Evolutionary conservation across 2,329 filamentous ascomycete genomes (phyloP), one percentile per base, ranked within the genome.

Genomic region (Dactylella cylindrospora): DNA sequence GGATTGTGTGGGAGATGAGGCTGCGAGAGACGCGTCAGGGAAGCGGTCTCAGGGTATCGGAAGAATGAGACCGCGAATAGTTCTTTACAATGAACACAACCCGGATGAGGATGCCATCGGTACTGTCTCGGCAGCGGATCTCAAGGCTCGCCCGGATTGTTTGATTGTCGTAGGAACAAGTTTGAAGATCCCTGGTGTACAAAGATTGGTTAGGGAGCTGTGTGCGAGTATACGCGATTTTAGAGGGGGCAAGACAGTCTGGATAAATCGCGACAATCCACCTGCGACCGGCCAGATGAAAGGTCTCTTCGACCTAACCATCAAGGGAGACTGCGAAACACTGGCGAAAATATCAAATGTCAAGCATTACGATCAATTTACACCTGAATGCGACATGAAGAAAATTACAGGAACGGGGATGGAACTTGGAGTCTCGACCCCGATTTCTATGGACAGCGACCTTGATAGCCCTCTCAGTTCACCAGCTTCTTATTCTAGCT

Each of bases 71-170:
- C 93, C 93, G 17, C 83, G 93, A 54, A 96, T 98, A 76, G 91
- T 97, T 3, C 79, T 98, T 7, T 98, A 98, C 76, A 96, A 97
- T 71, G 93, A 98, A 73, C 86, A 88, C 72, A 96, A 97, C 71
- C 93, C 93, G 0, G 93, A 98, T 67, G 89, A 93, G 67, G 91
- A 96, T 68, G 91, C 93, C 10, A 98, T 98, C 71, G 90, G 91
- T 35, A 88, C 88, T 17, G 90, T 95, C 32, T 89, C 90, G 45
- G 84, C 83, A 66, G 85, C 90, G 3, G 93, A 98, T 71, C 76
- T 97, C 57, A 86, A 89, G 62, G 81, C 85, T 33, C 81, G 90
- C 29, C 91, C 93, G 0, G 93, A 97, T 72, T 90, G 90, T 13
- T 81, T 98, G 20, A 84, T 98, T 67, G 93, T 98, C 22, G 93